Evolutionary conservation across 768 basidiomycete species (phyloP), one percentile per base, ranked within the genome.

Genomic region (Chlorophyllum brunneum): DNA sequence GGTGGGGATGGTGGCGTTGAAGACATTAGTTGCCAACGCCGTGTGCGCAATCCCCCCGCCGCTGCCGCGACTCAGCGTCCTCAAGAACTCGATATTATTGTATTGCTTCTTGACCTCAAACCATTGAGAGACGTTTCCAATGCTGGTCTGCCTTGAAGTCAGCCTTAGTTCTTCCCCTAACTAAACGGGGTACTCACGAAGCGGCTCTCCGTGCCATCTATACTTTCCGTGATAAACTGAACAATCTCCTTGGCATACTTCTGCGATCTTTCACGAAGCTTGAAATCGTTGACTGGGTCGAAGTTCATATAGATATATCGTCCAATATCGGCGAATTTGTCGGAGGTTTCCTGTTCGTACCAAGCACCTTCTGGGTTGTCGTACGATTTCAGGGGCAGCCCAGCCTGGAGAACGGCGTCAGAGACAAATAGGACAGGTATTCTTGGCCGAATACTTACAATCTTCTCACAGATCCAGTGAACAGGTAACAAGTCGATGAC

Each of bases 401-500:
- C 76, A 48, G 69, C 65, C 78, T 79, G 50, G 9, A 55, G 59
- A 55, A 53, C 59, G 39, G 57, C 48, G 29, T 11, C 27, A 20
- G 20, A 45, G 49, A 23, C 7, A 41, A 38, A 50, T 36, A 24
- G 10, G 22, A 47, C 11, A 7, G 48, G 13, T 44, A 10, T n/a
- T 10, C 54, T 4, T 18, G 38, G 31, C 30, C 29, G 11, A 48
- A 43, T 29, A 67, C 83, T 57, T 54, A 87, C 86, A 52, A 86
- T 67, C 48, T 78, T 62, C 27, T 77, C 70, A 8, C 76, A 75
- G 24, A 83, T 71, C 84, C 83, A 89, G 54, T 79, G 72, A 4
- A 85, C 63, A 0, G 86, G 80, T 33, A 85, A 53, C 23, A 74
- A 61, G 55, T 88, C 85, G 59, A 86, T 77, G 18, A 89, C 85